phyloP scores from a whole-genome alignment of 2,329 filamentous ascomycete species.

The Myriosclerotinia scirpicola region DNA sequence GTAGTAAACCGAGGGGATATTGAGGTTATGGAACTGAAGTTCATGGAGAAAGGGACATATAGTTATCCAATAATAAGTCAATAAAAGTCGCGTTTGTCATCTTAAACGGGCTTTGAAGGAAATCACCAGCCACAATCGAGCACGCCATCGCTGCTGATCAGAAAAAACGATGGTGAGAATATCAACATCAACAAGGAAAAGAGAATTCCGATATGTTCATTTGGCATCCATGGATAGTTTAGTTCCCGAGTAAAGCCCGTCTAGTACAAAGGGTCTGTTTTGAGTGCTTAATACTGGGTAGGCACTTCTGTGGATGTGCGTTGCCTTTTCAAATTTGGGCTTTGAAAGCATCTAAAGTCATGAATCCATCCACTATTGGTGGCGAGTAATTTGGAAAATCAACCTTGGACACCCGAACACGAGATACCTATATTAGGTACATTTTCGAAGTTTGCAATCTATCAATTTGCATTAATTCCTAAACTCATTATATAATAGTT shows the following conservation, averaged over 20 bases:
- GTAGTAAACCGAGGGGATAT: constrained; percentile 23
- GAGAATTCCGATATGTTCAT: constrained; percentile 1
- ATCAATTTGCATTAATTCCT: constrained; percentile 25
- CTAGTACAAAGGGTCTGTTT: not conserved
- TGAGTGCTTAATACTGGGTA: not conserved
- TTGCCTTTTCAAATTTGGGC: not conserved
- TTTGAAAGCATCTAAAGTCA: not conserved
- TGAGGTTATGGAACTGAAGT: constrained; percentile 9
- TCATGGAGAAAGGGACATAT: constrained; percentile 14
- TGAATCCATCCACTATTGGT: too few species aligned
- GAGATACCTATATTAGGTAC: not conserved
- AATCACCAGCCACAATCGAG: constrained; percentile 23
- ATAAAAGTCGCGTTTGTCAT: constrained; percentile 23
- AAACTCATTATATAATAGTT: constrained; percentile 26
- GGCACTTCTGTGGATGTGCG: not conserved
- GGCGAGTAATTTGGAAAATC: not conserved
- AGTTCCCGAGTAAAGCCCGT: constrained; percentile 21
- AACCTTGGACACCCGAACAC: not conserved
- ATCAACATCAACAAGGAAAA: constrained; percentile 12
- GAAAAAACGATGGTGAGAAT: constrained; percentile 12
- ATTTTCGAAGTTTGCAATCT: not conserved
- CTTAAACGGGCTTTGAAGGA: constrained; percentile 19
- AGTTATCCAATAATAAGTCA: constrained; percentile 4
- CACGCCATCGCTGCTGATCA: constrained; percentile 23
- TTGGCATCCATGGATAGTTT: not conserved